Percentiles rank a stretch among this genome's conserved stretches.
These are phyloP conservation scores for Candida alai DNA, from an alignment of 805 yeast species.

Conservation along the genomic window DNA sequence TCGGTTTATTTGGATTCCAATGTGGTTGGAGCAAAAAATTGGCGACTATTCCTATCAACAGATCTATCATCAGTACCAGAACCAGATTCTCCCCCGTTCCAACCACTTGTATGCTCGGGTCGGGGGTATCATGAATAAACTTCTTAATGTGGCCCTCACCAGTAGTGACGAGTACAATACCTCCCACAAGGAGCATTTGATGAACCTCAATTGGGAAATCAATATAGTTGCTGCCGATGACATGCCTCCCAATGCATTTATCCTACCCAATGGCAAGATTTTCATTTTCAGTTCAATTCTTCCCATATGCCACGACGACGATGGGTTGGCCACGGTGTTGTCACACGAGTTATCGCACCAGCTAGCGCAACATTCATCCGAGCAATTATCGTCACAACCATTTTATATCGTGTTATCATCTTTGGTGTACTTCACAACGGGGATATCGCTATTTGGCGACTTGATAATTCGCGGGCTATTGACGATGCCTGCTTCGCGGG, in stretches of 20 bases:
- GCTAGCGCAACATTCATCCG: constrained; percentile 87
- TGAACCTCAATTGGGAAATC: constrained; percentile 64
- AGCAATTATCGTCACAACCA: constrained; percentile 75
- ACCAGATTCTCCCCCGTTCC: constrained; percentile 52
- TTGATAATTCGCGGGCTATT: constrained; percentile 53
- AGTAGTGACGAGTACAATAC: constrained; percentile 11
- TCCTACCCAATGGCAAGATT: constrained; percentile 93
- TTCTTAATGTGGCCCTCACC: constrained; percentile 56
- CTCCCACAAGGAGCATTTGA: constrained; percentile 32
- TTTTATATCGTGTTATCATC: constrained; percentile 54
- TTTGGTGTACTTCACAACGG: constrained; percentile 56
- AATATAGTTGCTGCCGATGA: constrained; percentile 60
- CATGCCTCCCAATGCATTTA: constrained; percentile 94
- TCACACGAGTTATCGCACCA: constrained; percentile 95
- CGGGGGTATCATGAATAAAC: constrained; percentile 55
- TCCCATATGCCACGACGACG: constrained; percentile 74
- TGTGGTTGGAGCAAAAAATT: constrained; percentile 55
- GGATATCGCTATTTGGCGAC: constrained; percentile 50
- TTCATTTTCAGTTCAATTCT: constrained; percentile 80
- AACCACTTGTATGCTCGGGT: constrained; percentile 62
- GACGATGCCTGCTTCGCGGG: constrained; percentile 82
- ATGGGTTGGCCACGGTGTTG: constrained; percentile 92
- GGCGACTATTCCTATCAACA: constrained; percentile 66
- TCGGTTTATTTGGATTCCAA: constrained; percentile 70
- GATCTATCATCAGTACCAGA: constrained; percentile 50